A percentile compares a stretch with the other conserved stretches of the same genome.
Conservation (phyloP, 164 flowering plant species). For the Piper longum region DNA sequence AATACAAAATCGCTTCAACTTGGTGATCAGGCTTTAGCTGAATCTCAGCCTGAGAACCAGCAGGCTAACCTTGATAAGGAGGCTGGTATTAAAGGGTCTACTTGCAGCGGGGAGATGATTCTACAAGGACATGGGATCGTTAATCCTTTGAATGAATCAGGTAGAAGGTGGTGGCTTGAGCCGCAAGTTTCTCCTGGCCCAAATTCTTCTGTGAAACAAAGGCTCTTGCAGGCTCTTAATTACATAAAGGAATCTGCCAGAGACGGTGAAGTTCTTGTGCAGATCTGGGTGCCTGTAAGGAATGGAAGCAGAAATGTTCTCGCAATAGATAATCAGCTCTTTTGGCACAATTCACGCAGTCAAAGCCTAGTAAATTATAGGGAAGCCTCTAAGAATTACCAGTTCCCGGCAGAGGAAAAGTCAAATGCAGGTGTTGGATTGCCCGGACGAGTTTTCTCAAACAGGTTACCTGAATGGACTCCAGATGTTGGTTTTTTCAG, state of each 20-base stretch:
- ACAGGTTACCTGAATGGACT: slow-evolving; percentile 82
- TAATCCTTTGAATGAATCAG: slow-evolving; percentile 15
- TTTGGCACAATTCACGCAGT: slow-evolving; percentile 25
- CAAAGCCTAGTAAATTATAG: slow-evolving; percentile 48
- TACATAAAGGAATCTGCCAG: slow-evolving; percentile 27
- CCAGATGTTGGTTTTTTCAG: slow-evolving; percentile 72
- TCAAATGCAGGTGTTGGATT: slow-evolving; percentile 40
- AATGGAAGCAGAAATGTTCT: slow-evolving; percentile 40
- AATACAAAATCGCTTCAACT: slow-evolving; percentile 13
- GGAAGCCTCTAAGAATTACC: slow-evolving; percentile 39
- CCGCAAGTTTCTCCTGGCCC: slow-evolving; percentile 23
- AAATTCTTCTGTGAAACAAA: slow-evolving; percentile 33
- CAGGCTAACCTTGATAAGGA: slow-evolving; percentile 9
- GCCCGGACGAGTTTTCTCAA: slow-evolving; percentile 69
- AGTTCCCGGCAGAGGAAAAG: slow-evolving; percentile 54
- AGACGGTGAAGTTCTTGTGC: slow-evolving; percentile 53
- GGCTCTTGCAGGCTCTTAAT: slow-evolving; percentile 38
- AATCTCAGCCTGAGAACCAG: neutral
- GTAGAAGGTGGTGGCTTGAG: slow-evolving; percentile 46
- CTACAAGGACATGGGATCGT: slow-evolving; percentile 10
- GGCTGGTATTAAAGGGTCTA: slow-evolving; percentile 5
- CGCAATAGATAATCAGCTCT: slow-evolving; percentile 50
- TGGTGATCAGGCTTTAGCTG: slow-evolving; percentile 9
- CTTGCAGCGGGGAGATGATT: slow-evolving; percentile 13
- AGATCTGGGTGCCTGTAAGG: slow-evolving; percentile 71